A percentile compares a stretch with the other conserved stretches of the same genome.
These are phyloP conservation scores for Phoma herbarum DNA, from an alignment of 2,329 filamentous ascomycete genomes.

Conservation along the genomic window DNA sequence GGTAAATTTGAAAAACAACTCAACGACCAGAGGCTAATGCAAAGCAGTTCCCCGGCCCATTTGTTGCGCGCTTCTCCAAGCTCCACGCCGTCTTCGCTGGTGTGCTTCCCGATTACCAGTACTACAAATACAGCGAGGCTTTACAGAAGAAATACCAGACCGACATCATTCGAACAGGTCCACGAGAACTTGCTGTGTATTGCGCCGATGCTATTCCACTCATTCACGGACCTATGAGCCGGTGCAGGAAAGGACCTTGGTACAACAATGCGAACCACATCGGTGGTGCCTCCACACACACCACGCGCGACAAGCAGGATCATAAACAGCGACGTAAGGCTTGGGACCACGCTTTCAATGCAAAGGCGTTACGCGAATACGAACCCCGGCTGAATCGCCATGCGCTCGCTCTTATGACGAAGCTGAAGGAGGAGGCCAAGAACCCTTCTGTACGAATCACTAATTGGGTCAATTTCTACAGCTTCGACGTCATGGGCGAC, in stretches of 20 bases:
- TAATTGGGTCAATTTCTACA: slow-evolving; percentile 52
- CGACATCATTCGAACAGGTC: slow-evolving; percentile 48
- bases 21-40: neutral
- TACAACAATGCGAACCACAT: slow-evolving; percentile 34
- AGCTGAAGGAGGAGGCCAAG: slow-evolving; percentile 32
- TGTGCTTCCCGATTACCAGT: slow-evolving; percentile 33
- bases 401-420: slow-evolving; percentile 35
- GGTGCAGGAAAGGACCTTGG: slow-evolving; percentile 43
- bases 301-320: slow-evolving; percentile 40
- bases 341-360: slow-evolving; percentile 48
- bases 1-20: slow-evolving; percentile 18
- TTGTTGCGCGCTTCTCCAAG: slow-evolving; percentile 49
- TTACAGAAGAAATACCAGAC: slow-evolving; percentile 41
- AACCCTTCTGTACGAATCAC: slow-evolving; percentile 38
- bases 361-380: slow-evolving; percentile 48
- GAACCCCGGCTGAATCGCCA: slow-evolving; percentile 47
- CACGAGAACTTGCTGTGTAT: slow-evolving; percentile 45
- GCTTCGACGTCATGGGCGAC: slow-evolving; percentile 61
- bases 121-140: slow-evolving; percentile 36
- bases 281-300: slow-evolving; percentile 36
- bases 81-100: slow-evolving; percentile 47
- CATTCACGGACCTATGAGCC: slow-evolving; percentile 41
- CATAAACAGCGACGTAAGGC: slow-evolving; percentile 43
- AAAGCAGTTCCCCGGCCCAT: slow-evolving; percentile 52
- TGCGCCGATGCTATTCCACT: slow-evolving; percentile 39